Base-by-base conservation (phyloP, 2,329 filamentous ascomycete species). In the Aspergillus glaucus region DNA sequence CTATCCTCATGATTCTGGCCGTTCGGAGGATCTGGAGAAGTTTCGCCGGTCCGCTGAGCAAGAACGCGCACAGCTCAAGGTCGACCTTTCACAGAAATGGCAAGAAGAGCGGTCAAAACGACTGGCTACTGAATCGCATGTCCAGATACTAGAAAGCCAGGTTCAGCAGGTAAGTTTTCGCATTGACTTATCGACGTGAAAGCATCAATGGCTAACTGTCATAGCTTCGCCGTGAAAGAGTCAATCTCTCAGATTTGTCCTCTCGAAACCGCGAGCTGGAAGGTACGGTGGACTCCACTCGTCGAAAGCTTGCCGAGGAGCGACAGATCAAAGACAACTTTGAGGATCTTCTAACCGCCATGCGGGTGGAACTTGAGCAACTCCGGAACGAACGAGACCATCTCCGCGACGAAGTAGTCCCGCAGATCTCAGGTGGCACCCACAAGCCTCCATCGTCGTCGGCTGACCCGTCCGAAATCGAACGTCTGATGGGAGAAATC, bases 281-380 rank as follows among this genome's bases (percentile, higher is more conserved):
- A 67, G 76, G 72, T 46, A 83, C 83, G 0, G 83, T 95, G 55
- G 90, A 95, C 57, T 89, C 94, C 62, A 79, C 92, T 43, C 84
- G 86, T 54, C 83, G 91, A 58, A 86, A 88, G 57, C 76, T 98
- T 41, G 77, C 81, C 1, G 90, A 97, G 63, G 93, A 98, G 71
- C 81, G 87, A 48, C 81, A 88, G 65, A 83, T 87, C 59, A 96
- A 95, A 67, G 85, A 88, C 62, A 96, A 94, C 66, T 94, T 97
- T 60, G 90, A 97, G 70, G 91, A 96, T 65, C 78, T 98, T 40
- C 77, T 97, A 41, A 82, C 84, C 6, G 92, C 88, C 4, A 83
- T 97, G 58, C 86, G 87, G 58, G 80, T 83, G 21, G 90, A 98
- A 65, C 76, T 97, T 12, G 81, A 91, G 60, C 86, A 83, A 56